Conservation (phyloP, 306 rosid genomes). For the Lotus japonicus region DNA sequence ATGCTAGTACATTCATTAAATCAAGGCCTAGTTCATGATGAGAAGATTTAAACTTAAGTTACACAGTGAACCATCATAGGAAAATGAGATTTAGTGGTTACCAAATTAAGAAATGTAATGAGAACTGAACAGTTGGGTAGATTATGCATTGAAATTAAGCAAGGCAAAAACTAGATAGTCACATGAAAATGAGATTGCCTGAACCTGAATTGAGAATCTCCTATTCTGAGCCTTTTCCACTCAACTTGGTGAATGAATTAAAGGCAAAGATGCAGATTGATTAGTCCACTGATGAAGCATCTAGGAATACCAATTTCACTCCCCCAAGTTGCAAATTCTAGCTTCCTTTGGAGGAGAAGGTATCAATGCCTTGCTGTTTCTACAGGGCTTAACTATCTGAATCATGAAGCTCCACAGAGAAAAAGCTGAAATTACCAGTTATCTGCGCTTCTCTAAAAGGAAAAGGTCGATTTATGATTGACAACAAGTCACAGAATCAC, state of each 20-base stretch:
- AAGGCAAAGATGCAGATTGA: constrained; percentile 27
- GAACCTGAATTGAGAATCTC: constrained; percentile 33
- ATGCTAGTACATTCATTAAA: neutral
- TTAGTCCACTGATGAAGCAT: constrained; percentile 24
- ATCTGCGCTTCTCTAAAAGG: constrained; percentile 27
- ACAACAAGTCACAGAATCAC: constrained; percentile 28
- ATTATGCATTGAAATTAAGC: constrained; percentile 2
- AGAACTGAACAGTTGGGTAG: constrained; percentile 9
- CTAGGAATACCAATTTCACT: constrained; percentile 36
- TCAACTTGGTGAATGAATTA: constrained; percentile 17
- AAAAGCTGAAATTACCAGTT: constrained; percentile 29
- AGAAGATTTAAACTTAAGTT: neutral
- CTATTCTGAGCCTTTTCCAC: constrained; percentile 17
- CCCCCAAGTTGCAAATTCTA: constrained; percentile 32
- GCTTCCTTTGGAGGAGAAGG: constrained; percentile 63
- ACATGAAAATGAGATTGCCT: constrained; percentile 21
- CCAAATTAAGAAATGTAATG: neutral
- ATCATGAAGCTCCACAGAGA: constrained; percentile 21
- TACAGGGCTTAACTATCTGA: constrained; percentile 24
- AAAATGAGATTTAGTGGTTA: neutral
- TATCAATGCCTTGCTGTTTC: constrained; percentile 46
- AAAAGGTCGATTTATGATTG: constrained; percentile 19
- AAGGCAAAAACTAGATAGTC: constrained; percentile 5
- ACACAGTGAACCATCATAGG: neutral
- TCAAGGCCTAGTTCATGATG: constrained; percentile 6